phyloP scores from a whole-genome alignment of 768 basidiomycete species.

The Kwoniella dejecticola region DNA sequence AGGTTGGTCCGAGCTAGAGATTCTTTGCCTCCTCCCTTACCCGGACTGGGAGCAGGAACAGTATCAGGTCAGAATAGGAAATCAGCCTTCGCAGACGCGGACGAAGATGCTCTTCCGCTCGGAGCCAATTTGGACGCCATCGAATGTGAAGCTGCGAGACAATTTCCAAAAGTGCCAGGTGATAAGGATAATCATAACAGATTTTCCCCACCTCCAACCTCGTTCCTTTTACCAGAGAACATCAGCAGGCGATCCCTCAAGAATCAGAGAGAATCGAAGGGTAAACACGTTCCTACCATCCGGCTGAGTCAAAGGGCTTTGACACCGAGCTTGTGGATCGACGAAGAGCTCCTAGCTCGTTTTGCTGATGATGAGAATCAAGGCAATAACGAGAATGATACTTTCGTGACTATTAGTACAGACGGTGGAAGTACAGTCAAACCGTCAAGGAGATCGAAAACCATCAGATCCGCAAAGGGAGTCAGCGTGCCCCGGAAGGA shows the following conservation, averaged over 20 bases:
- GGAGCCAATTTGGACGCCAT: no score
- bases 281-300: conserved; percentile 15
- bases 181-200: no score
- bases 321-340: conserved; percentile 31
- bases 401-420: not conserved
- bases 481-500: no score
- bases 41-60: not conserved
- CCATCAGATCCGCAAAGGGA: not conserved
- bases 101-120: conserved; percentile 1
- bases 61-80: not conserved
- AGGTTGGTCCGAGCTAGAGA: not conserved
- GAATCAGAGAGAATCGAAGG: conserved; percentile 4
- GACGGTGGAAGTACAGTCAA: not conserved
- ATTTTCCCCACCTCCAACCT: not conserved
- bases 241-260: conserved; percentile 1
- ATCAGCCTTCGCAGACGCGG: not conserved
- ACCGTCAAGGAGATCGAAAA: not conserved
- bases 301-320: conserved; percentile 18
- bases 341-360: conserved; percentile 22
- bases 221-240: not conserved
- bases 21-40: not conserved
- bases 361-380: conserved; percentile 5
- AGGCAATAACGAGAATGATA: not conserved
- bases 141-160: no score
- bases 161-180: no score